These are phyloP conservation scores for Picocystis salinarum DNA, from an alignment of 139 green algal genomes.

Conservation along the genomic window DNA sequence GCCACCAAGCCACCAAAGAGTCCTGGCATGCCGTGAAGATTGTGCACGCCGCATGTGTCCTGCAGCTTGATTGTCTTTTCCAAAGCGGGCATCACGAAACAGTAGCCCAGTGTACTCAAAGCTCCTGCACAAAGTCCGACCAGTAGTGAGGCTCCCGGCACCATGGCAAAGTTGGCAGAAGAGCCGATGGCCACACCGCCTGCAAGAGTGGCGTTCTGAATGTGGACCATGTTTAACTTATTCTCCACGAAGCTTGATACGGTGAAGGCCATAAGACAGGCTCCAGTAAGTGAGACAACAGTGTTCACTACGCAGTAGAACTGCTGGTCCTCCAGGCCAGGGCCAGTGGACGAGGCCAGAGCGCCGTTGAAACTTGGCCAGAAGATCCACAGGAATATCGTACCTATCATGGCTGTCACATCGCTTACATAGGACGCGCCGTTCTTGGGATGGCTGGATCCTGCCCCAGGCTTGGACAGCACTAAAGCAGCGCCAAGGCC, in stretches of 20 bases:
- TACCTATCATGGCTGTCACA: conserved; percentile 30
- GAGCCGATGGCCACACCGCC: conserved; percentile 43
- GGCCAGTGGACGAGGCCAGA: conserved; percentile 16
- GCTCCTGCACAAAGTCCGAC: conserved; percentile 26
- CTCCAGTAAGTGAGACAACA: conserved; percentile 25
- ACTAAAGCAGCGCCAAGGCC: conserved; percentile 20
- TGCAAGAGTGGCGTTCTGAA: conserved; percentile 34
- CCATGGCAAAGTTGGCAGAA: conserved; percentile 22
- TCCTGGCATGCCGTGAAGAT: conserved; percentile 36
- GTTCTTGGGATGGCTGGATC: conserved; percentile 18
- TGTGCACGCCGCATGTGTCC: conserved; percentile 48
- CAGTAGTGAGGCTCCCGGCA: conserved; percentile 16
- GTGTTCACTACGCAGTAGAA: conserved; percentile 37
- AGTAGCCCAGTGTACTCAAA: conserved; percentile 24
- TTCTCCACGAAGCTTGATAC: conserved; percentile 11
- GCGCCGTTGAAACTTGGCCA: conserved; percentile 42
- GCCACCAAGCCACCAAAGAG: conserved; percentile 18
- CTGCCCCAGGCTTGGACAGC: conserved; percentile 1
- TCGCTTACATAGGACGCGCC: conserved; percentile 14
- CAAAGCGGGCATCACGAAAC: conserved; percentile 19
- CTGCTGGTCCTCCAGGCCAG: conserved; percentile 10
- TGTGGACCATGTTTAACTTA: conserved; percentile 24
- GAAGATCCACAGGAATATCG: conserved; percentile 32
- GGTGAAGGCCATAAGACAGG: conserved; percentile 23
- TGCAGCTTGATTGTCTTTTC: conserved; percentile 23